Conservation (phyloP, 306 rosid species). For the Styphnolobium japonicum region DNA sequence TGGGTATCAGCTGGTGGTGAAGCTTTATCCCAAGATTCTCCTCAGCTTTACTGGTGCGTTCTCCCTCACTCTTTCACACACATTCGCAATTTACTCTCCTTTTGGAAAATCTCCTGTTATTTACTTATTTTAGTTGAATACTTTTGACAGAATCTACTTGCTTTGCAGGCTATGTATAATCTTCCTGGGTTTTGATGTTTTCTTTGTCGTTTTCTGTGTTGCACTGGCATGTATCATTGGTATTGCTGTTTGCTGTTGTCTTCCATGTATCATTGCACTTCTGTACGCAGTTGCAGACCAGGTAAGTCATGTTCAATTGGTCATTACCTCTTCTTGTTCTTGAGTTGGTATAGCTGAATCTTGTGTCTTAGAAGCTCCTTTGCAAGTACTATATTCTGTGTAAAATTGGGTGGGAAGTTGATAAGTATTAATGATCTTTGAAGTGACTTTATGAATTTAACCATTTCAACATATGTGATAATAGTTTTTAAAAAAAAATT, state of each 20-base stretch:
- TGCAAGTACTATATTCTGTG: not conserved
- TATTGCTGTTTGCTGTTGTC: slow-evolving; percentile 95
- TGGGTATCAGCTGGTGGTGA: slow-evolving; percentile 96
- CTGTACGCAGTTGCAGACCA: slow-evolving; percentile 94
- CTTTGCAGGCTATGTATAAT: slow-evolving; percentile 88
- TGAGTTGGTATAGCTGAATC: not conserved
- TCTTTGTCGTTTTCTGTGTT: slow-evolving; percentile 97
- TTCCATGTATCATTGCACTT: slow-evolving; percentile 90
- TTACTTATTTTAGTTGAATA: slow-evolving; percentile 19
- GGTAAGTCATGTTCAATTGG: slow-evolving; percentile 45
- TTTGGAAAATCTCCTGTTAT: slow-evolving; percentile 23
- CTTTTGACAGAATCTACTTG: slow-evolving; percentile 26
- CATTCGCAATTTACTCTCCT: slow-evolving; percentile 9
- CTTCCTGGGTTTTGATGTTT: slow-evolving; percentile 95
- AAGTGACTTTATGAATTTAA: not conserved
- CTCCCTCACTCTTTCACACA: slow-evolving; percentile 7
- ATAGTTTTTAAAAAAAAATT: not conserved
- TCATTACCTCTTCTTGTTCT: slow-evolving; percentile 9
- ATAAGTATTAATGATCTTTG: not conserved
- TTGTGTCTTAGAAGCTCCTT: not conserved
- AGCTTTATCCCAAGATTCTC: slow-evolving; percentile 62
- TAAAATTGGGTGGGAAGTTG: slow-evolving; percentile 9
- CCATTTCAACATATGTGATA: not conserved
- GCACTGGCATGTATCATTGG: slow-evolving; percentile 95
- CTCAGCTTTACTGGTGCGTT: slow-evolving; percentile 88